phyloP scores from a whole-genome alignment of 2,329 filamentous ascomycete species.

The Cladobotryum protrusum region DNA sequence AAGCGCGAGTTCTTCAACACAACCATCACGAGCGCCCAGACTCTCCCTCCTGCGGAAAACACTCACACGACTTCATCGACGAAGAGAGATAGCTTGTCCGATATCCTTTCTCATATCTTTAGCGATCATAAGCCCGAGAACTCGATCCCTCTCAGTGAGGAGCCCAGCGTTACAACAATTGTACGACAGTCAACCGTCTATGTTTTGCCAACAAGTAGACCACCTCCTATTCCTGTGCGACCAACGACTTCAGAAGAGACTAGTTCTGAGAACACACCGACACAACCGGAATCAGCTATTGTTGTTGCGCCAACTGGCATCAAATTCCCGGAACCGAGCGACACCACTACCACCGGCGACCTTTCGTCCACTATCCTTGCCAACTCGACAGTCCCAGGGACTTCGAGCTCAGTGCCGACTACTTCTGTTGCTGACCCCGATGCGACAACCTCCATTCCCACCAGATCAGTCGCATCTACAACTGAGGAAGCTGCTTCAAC shows the following conservation, averaged over 20 bases:
- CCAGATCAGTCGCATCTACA: background rate
- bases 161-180: slow-evolving; percentile 9
- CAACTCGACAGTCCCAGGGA: background rate
- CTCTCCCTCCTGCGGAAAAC: slow-evolving; percentile 5
- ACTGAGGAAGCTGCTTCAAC: background rate
- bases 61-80: slow-evolving; percentile 1
- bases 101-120: slow-evolving; percentile 19
- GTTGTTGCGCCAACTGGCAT: slow-evolving; percentile 25
- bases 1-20: slow-evolving; percentile 44
- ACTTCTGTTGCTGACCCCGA: too few species aligned
- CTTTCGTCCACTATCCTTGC: background rate
- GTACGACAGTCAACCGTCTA: background rate
- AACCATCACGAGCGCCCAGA: slow-evolving; percentile 28
- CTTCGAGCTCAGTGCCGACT: too few species aligned
- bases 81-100: slow-evolving; percentile 17
- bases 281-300: slow-evolving; percentile 14
- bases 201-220: too few species aligned
- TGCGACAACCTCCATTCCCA: background rate
- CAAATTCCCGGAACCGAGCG: slow-evolving; percentile 7
- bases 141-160: background rate
- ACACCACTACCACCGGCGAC: background rate
- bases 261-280: background rate
- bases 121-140: too few species aligned
- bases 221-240: too few species aligned
- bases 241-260: too few species aligned